phyloP scores from a whole-genome alignment of 805 yeast genomes.

The Candida koratica region DNA sequence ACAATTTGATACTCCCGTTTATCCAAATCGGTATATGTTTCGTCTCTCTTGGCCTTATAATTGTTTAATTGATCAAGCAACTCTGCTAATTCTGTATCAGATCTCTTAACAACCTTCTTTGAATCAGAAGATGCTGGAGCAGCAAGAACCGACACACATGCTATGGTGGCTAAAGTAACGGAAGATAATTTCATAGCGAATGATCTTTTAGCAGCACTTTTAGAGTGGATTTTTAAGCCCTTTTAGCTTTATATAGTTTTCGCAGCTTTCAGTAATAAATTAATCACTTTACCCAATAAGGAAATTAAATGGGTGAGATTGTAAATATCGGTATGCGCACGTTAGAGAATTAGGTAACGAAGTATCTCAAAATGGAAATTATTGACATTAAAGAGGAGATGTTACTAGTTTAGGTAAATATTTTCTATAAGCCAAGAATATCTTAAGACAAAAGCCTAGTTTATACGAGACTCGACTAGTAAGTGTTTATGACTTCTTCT shows the following conservation, averaged over 20 bases:
- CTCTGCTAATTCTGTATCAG: constrained; percentile 18
- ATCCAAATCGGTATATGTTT: constrained; percentile 21
- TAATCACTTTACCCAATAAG: constrained; percentile 6
- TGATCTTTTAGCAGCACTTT: constrained; percentile 6
- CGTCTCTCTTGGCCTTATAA: constrained; percentile 29
- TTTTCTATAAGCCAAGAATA: constrained; percentile 4
- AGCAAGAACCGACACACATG: constrained; percentile 11
- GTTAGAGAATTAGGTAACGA: neutral
- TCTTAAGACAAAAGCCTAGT: too few relatives aligned
- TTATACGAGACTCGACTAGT: too few relatives aligned
- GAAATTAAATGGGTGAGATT: constrained; percentile 3
- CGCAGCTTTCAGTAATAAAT: constrained; percentile 1
- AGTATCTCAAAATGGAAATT: constrained; percentile 6
- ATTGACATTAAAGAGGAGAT: neutral
- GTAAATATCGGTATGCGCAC: constrained; percentile 3
- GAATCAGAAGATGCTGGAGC: constrained; percentile 15
- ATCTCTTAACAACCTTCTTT: constrained; percentile 16
- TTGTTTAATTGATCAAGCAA: constrained; percentile 21
- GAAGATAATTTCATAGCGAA: constrained; percentile 17
- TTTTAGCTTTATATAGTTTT: constrained; percentile 6
- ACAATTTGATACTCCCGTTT: constrained; percentile 39
- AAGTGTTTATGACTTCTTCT: too few relatives aligned
- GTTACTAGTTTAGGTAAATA: constrained; percentile 1
- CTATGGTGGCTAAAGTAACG: constrained; percentile 15
- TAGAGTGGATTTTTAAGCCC: constrained; percentile 1